Conservation (phyloP, 768 basidiomycete species). For the Cystofilobasidium capitatum region DNA sequence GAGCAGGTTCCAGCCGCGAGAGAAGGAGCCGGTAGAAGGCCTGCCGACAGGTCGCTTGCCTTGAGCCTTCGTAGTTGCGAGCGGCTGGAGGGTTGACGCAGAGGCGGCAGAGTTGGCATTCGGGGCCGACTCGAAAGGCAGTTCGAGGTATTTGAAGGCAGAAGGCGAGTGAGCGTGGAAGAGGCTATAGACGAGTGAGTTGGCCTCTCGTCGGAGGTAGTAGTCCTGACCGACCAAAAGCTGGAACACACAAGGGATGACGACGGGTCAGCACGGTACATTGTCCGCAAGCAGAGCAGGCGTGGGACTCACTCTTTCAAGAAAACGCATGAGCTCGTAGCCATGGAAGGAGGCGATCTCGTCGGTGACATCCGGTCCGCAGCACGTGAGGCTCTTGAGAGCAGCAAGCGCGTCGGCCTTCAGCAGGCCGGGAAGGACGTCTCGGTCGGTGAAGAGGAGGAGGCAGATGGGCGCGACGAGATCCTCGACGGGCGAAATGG, state of each 20-base stretch:
- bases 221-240: slow-evolving; percentile 5
- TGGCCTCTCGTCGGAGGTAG: neutral
- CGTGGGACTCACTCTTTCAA: neutral
- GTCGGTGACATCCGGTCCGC: neutral
- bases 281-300: neutral
- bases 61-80: neutral
- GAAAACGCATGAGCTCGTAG: slow-evolving; percentile 4
- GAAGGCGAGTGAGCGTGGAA: neutral
- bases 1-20: neutral
- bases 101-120: neutral
- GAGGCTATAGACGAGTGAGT: neutral
- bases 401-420: neutral
- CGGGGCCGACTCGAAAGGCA: neutral
- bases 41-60: neutral
- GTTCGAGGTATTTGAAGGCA: neutral
- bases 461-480: slow-evolving; percentile 10
- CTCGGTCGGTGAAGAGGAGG: slow-evolving; percentile 4
- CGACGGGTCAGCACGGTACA: no score
- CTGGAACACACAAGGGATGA: neutral
- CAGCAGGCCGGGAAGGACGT: slow-evolving; percentile 1
- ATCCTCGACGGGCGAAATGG: slow-evolving; percentile 6
- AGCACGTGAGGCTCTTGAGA: slow-evolving; percentile 5
- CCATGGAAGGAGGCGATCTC: slow-evolving; percentile 1
- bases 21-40: neutral
- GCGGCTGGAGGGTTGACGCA: neutral